These are phyloP conservation scores for Athelia psychrophila DNA, from an alignment of 1,284 basidiomycete species.

Conservation along the genomic window DNA sequence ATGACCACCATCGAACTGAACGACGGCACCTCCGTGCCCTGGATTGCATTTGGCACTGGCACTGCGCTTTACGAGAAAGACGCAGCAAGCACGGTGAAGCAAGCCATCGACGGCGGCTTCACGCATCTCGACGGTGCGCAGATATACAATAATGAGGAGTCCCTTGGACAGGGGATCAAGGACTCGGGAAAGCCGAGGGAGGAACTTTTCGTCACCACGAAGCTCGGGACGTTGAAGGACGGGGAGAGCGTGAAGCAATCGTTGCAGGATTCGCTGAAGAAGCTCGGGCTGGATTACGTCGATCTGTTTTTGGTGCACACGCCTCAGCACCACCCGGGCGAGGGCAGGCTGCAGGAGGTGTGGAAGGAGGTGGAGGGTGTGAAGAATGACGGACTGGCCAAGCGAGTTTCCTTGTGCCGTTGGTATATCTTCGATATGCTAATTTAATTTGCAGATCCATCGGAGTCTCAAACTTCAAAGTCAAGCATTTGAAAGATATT, in stretches of 20 bases:
- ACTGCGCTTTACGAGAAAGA: slow-evolving; percentile 35
- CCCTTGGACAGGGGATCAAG: slow-evolving; percentile 36
- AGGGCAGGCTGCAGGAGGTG: slow-evolving; percentile 51
- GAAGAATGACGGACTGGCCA: slow-evolving; percentile 65
- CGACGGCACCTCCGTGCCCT: slow-evolving; percentile 35
- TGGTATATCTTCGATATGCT: too few species aligned
- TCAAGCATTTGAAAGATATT: too few species aligned
- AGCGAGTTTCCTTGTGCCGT: slow-evolving; percentile 83
- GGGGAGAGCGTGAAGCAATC: slow-evolving; percentile 49
- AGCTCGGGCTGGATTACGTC: slow-evolving; percentile 67
- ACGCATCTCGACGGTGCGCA: slow-evolving; percentile 45
- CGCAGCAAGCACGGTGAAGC: slow-evolving; percentile 30
- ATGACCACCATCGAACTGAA: slow-evolving; percentile 31
- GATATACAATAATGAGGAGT: slow-evolving; percentile 37
- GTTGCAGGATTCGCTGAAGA: slow-evolving; percentile 52
- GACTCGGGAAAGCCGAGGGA: slow-evolving; percentile 29
- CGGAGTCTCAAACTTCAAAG: too few species aligned
- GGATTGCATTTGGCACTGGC: slow-evolving; percentile 41
- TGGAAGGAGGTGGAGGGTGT: slow-evolving; percentile 77
- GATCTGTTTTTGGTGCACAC: slow-evolving; percentile 79
- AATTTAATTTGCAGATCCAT: too few species aligned
- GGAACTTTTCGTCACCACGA: slow-evolving; percentile 34
- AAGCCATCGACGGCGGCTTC: slow-evolving; percentile 37
- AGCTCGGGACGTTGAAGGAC: slow-evolving; percentile 27
- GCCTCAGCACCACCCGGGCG: slow-evolving; percentile 41